These are phyloP conservation scores for Ceratocystis variospora DNA, from an alignment of 2,329 filamentous ascomycete genomes.

Conservation along the genomic window DNA sequence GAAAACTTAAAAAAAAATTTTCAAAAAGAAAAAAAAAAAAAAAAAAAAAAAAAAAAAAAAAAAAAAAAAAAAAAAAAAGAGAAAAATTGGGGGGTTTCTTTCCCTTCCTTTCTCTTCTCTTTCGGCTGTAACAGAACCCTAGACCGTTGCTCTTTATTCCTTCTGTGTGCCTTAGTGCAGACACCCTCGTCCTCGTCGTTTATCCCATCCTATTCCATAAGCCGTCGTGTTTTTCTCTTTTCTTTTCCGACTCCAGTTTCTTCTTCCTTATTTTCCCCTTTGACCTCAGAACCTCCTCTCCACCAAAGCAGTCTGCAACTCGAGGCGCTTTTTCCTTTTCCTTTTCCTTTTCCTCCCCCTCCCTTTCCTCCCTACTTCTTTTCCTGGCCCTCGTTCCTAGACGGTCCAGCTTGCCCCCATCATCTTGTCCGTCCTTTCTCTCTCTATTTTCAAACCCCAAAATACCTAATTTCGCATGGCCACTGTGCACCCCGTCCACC, in stretches of 20 bases:
- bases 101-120: background rate
- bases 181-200: constrained; percentile 28
- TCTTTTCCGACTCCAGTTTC: background rate
- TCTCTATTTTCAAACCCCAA: background rate
- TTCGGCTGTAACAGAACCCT: constrained; percentile 23
- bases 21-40: too few relatives aligned
- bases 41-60: too few relatives aligned
- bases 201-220: constrained; percentile 24
- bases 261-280: background rate
- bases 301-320: background rate
- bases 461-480: constrained; percentile 9
- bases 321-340: background rate
- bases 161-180: constrained; percentile 5
- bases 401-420: constrained; percentile 22
- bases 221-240: background rate
- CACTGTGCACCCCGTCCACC: constrained; percentile 6
- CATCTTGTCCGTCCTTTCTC: background rate
- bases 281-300: constrained; percentile 38
- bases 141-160: constrained; percentile 1
- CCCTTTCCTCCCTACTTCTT: constrained; percentile 34
- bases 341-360: background rate
- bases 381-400: constrained; percentile 21
- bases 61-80: background rate
- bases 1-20: too few relatives aligned
- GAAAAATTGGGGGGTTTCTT: background rate